Evolutionary conservation across 441 rosid species (phyloP).

Genomic region (Pelargonium fulgidum): DNA sequence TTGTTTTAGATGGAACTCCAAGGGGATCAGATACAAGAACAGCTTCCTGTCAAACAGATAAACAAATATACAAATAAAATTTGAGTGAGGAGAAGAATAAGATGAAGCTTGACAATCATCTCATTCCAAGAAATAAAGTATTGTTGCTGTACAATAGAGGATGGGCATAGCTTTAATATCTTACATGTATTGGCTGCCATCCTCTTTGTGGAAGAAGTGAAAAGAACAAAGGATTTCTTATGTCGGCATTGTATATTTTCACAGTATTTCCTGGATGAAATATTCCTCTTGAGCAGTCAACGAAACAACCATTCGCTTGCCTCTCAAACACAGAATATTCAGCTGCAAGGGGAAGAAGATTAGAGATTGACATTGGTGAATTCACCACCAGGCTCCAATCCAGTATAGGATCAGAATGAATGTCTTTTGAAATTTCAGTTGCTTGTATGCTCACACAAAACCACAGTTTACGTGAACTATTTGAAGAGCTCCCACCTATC

Average conservation of each 20-base stretch:
- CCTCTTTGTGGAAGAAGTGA: slow-evolving; percentile 83
- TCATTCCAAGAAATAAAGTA: not conserved
- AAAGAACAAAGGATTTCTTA: slow-evolving; percentile 63
- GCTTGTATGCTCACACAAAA: slow-evolving; percentile 77
- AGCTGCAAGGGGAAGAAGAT: slow-evolving; percentile 80
- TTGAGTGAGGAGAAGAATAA: not conserved
- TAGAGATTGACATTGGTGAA: slow-evolving; percentile 72
- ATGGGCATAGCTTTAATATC: slow-evolving; percentile 7
- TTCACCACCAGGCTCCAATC: slow-evolving; percentile 89
- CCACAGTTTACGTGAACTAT: slow-evolving; percentile 54
- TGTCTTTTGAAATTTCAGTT: slow-evolving; percentile 75
- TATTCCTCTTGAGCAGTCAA: slow-evolving; percentile 62
- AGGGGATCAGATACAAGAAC: slow-evolving; percentile 81
- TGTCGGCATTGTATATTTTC: slow-evolving; percentile 69
- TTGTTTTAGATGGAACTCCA: slow-evolving; percentile 69
- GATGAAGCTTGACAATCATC: not conserved
- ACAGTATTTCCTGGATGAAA: slow-evolving; percentile 61
- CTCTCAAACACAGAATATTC: slow-evolving; percentile 76
- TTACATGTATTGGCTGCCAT: slow-evolving; percentile 83
- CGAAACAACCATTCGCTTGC: slow-evolving; percentile 60
- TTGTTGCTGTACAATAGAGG: not conserved
- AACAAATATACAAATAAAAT: not conserved
- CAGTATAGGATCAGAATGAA: slow-evolving; percentile 68
- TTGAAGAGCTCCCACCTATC: slow-evolving; percentile 56
- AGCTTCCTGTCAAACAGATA: slow-evolving; percentile 51